Evolutionary conservation across 148 eudicot species (phyloP).

Genomic region (Cornus kousa): DNA sequence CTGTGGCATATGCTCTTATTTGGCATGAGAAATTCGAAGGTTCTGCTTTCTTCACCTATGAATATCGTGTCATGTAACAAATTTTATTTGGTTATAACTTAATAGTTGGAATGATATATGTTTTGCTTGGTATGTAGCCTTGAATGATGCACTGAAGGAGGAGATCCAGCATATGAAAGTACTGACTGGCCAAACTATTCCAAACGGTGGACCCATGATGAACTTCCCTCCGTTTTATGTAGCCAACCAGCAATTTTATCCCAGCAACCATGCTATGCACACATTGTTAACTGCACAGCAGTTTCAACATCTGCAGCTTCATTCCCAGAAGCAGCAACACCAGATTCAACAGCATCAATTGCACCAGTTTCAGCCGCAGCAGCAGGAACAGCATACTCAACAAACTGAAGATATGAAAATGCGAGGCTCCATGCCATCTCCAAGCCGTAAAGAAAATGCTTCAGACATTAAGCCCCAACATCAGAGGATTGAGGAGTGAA

Average conservation of each 20-base stretch:
- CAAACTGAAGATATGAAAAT: constrained; percentile 27
- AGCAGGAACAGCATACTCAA: constrained; percentile 22
- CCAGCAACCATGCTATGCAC: constrained; percentile 65
- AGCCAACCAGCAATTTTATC: constrained; percentile 50
- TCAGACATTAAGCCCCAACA: constrained; percentile 27
- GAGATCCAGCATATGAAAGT: constrained; percentile 88
- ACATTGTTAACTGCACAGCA: constrained; percentile 81
- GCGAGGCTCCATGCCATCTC: no score
- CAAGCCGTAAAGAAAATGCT: constrained; percentile 24
- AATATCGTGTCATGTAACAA: no score
- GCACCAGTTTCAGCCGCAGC: constrained; percentile 37
- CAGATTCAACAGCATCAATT: constrained; percentile 46
- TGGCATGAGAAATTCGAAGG: no score
- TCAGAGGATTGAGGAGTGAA: constrained; percentile 28
- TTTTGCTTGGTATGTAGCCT: constrained; percentile 36
- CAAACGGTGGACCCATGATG: constrained; percentile 75
- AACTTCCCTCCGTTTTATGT: constrained; percentile 61
- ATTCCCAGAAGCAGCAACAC: constrained; percentile 81
- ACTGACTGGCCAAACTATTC: constrained; percentile 70
- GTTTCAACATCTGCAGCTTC: constrained; percentile 85
- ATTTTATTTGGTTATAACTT: no score
- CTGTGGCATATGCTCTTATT: no score
- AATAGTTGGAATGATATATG: no score
- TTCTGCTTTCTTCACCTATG: no score
- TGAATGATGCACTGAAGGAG: constrained; percentile 85